phyloP scores from a whole-genome alignment of 495 filamentous ascomycete species.

The Tuber microsphaerosporum region DNA sequence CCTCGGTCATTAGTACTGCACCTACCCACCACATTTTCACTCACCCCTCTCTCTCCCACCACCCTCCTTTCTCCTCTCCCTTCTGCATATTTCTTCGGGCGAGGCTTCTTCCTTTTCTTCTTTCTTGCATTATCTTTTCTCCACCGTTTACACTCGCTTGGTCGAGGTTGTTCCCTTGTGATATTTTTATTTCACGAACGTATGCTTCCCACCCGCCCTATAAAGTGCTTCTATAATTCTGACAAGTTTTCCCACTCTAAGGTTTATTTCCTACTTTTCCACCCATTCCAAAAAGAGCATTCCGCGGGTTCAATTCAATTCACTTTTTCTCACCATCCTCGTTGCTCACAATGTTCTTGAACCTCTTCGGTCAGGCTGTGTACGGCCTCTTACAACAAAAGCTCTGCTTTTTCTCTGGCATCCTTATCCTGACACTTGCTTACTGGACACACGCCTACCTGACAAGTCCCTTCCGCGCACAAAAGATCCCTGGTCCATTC shows the following conservation, averaged over 20 bases:
- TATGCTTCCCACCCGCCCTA: neutral
- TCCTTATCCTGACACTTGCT: constrained; percentile 7
- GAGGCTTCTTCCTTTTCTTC: neutral
- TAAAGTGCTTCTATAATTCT: neutral
- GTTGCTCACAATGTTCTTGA: neutral
- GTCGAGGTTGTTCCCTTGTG: neutral
- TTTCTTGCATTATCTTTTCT: neutral
- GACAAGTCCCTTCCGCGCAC: constrained; percentile 21
- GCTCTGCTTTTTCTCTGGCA: neutral
- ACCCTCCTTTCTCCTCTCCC: neutral
- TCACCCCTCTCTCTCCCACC: neutral
- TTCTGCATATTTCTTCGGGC: neutral
- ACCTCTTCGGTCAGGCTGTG: neutral
- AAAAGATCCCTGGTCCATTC: constrained; percentile 54
- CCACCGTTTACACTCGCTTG: neutral
- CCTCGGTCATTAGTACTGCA: neutral
- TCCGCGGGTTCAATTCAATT: neutral
- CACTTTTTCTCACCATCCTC: neutral
- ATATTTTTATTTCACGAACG: neutral
- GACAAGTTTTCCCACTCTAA: neutral
- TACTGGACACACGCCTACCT: constrained; percentile 26
- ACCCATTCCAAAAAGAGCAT: neutral
- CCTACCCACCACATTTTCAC: neutral
- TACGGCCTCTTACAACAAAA: constrained; percentile 17
- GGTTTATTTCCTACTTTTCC: neutral